A percentile compares a stretch with the other conserved stretches of the same genome.
phyloP scores from a whole-genome alignment of 345 rosid species.

The Gossypium turneri region DNA sequence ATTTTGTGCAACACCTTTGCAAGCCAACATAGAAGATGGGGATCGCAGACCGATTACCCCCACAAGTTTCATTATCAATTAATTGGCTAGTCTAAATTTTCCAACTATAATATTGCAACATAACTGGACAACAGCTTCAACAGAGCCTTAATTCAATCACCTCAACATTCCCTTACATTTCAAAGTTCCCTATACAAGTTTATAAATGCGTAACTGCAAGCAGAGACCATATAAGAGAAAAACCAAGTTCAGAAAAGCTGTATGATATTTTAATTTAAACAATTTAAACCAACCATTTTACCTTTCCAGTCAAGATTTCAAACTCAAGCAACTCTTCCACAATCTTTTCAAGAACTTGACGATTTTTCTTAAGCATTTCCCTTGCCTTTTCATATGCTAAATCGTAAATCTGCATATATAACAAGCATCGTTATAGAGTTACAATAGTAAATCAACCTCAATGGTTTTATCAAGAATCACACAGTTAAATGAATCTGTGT shows the following conservation, averaged over 20 bases:
- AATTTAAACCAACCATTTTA: constrained; percentile 26
- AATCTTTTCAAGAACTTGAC: constrained; percentile 71
- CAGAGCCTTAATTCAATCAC: background rate
- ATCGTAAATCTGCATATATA: constrained; percentile 58
- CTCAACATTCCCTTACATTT: constrained; percentile 2
- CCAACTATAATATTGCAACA: background rate
- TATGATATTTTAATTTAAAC: constrained; percentile 8
- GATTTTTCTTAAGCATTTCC: constrained; percentile 72
- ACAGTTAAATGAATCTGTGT: constrained; percentile 1
- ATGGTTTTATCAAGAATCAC: background rate
- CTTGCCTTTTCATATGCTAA: constrained; percentile 74
- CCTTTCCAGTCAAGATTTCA: constrained; percentile 87
- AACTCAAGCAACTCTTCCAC: constrained; percentile 83
- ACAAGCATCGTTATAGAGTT: constrained; percentile 1
- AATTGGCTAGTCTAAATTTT: background rate
- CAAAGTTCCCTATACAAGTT: background rate
- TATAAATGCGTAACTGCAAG: background rate
- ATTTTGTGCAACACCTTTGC: background rate
- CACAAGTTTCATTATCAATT: constrained; percentile 2
- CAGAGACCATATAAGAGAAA: background rate
- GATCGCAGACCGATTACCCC: background rate
- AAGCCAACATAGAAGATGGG: constrained; percentile 6
- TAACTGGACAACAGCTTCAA: background rate
- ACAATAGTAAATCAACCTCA: background rate
- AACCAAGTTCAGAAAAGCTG: constrained; percentile 17